A percentile compares a stretch with the other conserved stretches of the same genome.
These are phyloP conservation scores for Camelina sativa DNA, from an alignment of 345 rosid genomes.

Conservation along the genomic window DNA sequence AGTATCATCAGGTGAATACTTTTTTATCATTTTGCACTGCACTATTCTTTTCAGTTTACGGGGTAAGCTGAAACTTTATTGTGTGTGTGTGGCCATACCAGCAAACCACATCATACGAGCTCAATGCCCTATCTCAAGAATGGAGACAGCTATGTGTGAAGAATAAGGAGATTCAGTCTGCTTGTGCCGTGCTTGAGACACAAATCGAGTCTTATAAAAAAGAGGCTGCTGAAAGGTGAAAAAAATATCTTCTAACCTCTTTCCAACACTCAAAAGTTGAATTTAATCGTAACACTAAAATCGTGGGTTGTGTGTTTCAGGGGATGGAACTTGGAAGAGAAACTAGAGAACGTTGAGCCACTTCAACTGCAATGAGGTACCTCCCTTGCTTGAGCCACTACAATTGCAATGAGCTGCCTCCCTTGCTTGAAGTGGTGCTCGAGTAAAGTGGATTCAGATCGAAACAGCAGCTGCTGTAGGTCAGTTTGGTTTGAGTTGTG, in stretches of 20 bases:
- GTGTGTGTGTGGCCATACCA: constrained; percentile 35
- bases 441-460: neutral
- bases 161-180: constrained; percentile 83
- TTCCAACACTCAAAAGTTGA: constrained; percentile 30
- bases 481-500: constrained; percentile 10
- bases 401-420: constrained; percentile 30
- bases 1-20: constrained; percentile 81
- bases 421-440: constrained; percentile 15
- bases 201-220: constrained; percentile 62
- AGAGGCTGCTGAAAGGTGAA: constrained; percentile 81
- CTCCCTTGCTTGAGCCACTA: constrained; percentile 21
- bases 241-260: constrained; percentile 25
- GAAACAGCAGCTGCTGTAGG: neutral
- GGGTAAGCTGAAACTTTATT: constrained; percentile 30
- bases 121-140: constrained; percentile 79
- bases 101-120: constrained; percentile 95
- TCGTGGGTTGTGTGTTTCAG: constrained; percentile 45
- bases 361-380: constrained; percentile 29
- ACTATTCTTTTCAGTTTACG: constrained; percentile 1
- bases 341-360: constrained; percentile 52
- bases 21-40: constrained; percentile 6
- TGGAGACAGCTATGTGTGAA: constrained; percentile 92
- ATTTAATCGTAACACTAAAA: constrained; percentile 18
- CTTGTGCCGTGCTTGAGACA: constrained; percentile 67
- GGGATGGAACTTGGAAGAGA: constrained; percentile 80